Base-by-base conservation (phyloP, 163 green algal species). In the Scenedesmus sp. region DNA sequence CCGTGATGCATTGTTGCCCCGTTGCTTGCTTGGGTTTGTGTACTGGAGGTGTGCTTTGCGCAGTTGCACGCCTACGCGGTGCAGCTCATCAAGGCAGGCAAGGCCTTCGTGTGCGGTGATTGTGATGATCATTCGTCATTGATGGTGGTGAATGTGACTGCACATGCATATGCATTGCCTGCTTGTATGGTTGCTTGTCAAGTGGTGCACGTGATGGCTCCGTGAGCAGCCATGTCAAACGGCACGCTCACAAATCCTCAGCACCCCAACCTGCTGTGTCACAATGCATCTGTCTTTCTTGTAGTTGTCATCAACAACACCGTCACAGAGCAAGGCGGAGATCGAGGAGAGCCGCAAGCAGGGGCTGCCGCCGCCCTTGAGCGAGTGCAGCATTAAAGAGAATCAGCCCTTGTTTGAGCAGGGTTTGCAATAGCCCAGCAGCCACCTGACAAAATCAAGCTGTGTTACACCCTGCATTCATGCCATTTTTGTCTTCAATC, bases 41-140 rank as follows among this genome's bases (percentile, higher is more conserved):
- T 46, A 46, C 34, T 46, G 34, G 34, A 46, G 34, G 34, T 46
- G 94, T 99, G 99, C 96, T 99, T 99, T 94, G 91, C 98, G 82
- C 77, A 98, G 95, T 96, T 99, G 84, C 96, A 99, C 86, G 96
- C 96, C 4, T 94, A 99, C 57, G 98, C 98, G 3, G 91, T 99
- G 55, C 84, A 98, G 92, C 96, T 99, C 26, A 99, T 99, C 90
- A 96, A 98, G 94, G 67, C 54, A 0, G 98, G 97, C 18, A 92
- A 99, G 76, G 98, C 98, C 1, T 99, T 98, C 92, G 98, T 99
- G 23, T 98, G 97, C 94, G 34, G 34, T 46, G 34, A 46, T 46
- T 46, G 34, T 46, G 34, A 46, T 46, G 34, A 46, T 46, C 34
- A 46, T 46, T 46, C 34, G 34, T 46, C 34, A 46, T 46, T 46